Percentiles rank a stretch among this genome's conserved stretches.
These are phyloP conservation scores for Gossypium trilobum DNA, from an alignment of 441 rosid species.

Conservation along the genomic window DNA sequence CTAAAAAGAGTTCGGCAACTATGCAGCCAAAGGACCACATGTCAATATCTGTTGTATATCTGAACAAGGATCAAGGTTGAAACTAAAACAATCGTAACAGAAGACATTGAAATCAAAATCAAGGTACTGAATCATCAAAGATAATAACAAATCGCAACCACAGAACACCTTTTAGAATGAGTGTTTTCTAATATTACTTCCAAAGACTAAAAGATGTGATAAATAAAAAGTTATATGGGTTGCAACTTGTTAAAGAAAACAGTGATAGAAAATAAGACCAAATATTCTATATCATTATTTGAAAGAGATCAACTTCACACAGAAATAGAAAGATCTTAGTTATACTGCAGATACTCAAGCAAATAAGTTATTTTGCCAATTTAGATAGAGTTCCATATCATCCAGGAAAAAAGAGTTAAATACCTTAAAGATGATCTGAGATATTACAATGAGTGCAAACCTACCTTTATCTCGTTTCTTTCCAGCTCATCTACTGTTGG, in stretches of 20 bases:
- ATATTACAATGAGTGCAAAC: not conserved
- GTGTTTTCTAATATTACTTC: not conserved
- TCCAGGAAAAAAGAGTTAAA: conserved; percentile 1
- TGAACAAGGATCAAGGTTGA: conserved; percentile 47
- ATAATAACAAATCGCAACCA: not conserved
- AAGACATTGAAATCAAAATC: not conserved
- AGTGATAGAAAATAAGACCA: not conserved
- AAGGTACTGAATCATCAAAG: not conserved
- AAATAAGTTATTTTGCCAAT: not conserved
- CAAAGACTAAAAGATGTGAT: not conserved
- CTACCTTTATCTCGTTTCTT: not conserved
- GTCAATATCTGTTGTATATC: conserved; percentile 95
- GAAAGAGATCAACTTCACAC: not conserved
- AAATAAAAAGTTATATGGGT: not conserved
- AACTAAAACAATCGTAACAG: conserved; percentile 9
- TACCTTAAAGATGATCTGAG: not conserved
- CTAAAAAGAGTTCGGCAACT: conserved; percentile 95
- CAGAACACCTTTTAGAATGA: not conserved
- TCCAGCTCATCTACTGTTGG: not conserved
- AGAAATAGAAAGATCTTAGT: conserved; percentile 1
- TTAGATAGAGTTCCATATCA: not conserved
- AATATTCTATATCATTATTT: not conserved
- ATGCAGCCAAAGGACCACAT: conserved; percentile 99
- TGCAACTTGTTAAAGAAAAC: not conserved
- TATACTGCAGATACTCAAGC: not conserved